Conservation (phyloP, 352 stramenopile species). For the Phytophthora agathidicida region DNA sequence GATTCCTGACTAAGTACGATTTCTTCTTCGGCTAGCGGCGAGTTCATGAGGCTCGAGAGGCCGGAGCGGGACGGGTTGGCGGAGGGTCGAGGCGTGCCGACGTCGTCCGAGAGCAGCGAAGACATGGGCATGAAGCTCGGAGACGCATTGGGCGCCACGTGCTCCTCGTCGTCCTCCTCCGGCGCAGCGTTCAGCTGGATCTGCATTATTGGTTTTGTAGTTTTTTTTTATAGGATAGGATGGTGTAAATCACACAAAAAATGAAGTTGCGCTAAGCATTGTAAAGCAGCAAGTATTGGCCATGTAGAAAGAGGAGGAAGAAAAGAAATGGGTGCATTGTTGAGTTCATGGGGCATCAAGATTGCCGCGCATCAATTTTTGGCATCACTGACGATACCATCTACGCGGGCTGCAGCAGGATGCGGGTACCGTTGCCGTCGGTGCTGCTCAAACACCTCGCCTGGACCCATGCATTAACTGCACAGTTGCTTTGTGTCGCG, state of each 20-base stretch:
- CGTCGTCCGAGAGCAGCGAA: slow-evolving; percentile 54
- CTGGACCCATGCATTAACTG: no score
- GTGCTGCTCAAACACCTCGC: no score
- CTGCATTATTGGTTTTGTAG: slow-evolving; percentile 38
- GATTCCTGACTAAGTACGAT: slow-evolving; percentile 16
- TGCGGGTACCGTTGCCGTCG: no score
- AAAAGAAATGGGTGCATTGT: no score
- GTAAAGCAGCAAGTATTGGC: no score
- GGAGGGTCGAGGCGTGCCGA: slow-evolving; percentile 12
- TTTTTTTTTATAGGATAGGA: neutral
- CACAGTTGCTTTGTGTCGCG: no score
- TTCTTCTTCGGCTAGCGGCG: slow-evolving; percentile 39
- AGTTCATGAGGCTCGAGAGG: slow-evolving; percentile 75
- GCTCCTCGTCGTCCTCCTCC: slow-evolving; percentile 20
- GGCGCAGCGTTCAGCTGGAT: slow-evolving; percentile 53
- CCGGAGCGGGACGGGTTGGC: slow-evolving; percentile 17
- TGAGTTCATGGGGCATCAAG: no score
- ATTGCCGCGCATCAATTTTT: no score
- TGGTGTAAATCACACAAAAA: neutral
- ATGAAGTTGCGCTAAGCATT: no score
- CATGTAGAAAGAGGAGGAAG: no score
- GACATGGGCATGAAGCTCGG: slow-evolving; percentile 31
- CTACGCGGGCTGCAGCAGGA: no score
- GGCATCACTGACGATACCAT: no score
- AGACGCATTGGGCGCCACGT: slow-evolving; percentile 13